Evolutionary conservation across 1,284 basidiomycete genomes (phyloP), one percentile per base, ranked within the genome.

Genomic region (Rhodotorula sp.): DNA sequence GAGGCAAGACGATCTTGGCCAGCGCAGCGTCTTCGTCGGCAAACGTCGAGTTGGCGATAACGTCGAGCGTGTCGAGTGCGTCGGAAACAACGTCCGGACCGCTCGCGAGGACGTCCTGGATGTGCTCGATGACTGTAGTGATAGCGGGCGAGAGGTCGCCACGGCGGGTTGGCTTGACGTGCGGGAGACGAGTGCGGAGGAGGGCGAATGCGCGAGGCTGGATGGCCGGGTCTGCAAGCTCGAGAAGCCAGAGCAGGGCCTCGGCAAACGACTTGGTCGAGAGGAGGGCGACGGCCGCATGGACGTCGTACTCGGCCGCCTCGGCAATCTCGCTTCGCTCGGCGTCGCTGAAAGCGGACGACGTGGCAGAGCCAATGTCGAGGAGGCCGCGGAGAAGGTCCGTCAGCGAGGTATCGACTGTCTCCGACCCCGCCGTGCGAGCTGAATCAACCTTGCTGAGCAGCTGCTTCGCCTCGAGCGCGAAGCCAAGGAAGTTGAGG

Each of bases 11-110:
- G 13, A 85, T 81, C 32, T 84, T 83, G 0, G 87, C 82, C 24
- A 94, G 78, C 0, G 85, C 77, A 20, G 82, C 78, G 74, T 92
- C 90, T 80, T 95, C 92, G 53, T 86, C 85, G 0, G 85, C 68
- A 56, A 84, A 81, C 49, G 87, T 81, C 0, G 89, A 87, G 0
- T 81, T 77, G 24, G 84, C 85, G 61, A 94, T 83, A 0, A 84
- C 82, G 48, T 83, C 82, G 65, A 93, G 78, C 8, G 89, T 87
- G 15, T 81, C 62, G 27, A 76, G 66, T 36, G 72, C n/a, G 81
- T 78, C 57, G 8, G 59, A 64, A 59, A 69, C 62, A 1, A 32
- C 56, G 1, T 86, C 77, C 15, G 24, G 2, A 3, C 79, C 81
- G 2, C 76, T 76, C 8, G 83, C 76, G 22, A 91, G 77, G 15